Conservation (phyloP, 768 basidiomycete genomes). For the Pseudohyphozyma bogoriensis region DNA sequence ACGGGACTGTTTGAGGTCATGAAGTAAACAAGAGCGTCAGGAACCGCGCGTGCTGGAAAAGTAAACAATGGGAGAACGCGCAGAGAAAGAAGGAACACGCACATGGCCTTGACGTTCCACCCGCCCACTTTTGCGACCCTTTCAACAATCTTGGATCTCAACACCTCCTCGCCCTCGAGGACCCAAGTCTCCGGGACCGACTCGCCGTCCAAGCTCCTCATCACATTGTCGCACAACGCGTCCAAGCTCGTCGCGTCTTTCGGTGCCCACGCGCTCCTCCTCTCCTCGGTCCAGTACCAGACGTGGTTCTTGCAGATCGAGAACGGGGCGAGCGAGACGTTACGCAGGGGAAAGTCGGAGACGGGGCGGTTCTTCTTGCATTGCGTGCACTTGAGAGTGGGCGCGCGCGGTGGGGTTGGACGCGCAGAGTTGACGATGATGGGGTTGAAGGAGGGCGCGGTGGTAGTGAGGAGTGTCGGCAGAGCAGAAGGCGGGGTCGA, state of each 20-base stretch:
- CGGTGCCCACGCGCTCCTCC: slow-evolving; percentile 6
- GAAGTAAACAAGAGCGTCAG: neutral
- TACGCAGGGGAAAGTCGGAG: neutral
- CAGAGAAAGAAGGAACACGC: neutral
- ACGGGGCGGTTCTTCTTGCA: slow-evolving; percentile 4
- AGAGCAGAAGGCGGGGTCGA: neutral
- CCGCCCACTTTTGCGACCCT: neutral
- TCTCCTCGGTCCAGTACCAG: slow-evolving; percentile 23
- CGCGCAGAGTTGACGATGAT: no score
- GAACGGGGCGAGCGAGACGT: slow-evolving; percentile 19
- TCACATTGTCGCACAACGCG: neutral
- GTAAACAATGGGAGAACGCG: neutral
- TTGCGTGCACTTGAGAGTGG: slow-evolving; percentile 14
- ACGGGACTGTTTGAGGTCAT: neutral
- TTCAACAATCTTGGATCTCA: no score
- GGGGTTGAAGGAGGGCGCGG: no score
- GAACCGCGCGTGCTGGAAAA: no score
- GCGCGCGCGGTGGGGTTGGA: no score
- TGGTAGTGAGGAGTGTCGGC: neutral
- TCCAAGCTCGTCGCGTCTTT: neutral
- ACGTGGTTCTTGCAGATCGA: slow-evolving; percentile 13
- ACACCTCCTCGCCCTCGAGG: no score
- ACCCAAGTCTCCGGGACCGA: no score
- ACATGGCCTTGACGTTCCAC: slow-evolving; percentile 2
- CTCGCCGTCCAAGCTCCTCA: no score